phyloP scores from a whole-genome alignment of 306 rosid species.

The Medicago arabica region DNA sequence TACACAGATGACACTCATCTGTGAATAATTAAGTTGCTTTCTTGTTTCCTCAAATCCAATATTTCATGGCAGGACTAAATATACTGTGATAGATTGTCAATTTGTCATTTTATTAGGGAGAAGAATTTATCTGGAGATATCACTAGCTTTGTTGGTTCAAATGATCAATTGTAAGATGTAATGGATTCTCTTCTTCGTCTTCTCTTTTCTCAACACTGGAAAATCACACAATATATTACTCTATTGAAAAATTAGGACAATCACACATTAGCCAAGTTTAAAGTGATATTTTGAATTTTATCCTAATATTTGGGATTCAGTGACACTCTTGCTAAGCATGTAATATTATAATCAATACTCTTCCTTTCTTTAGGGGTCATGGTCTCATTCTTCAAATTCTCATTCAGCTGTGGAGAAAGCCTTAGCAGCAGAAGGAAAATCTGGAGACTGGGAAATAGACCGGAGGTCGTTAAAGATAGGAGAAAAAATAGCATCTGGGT shows the following conservation, averaged over 20 bases:
- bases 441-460: constrained; percentile 94
- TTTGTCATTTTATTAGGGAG: not conserved
- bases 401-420: constrained; percentile 68
- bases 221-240: not conserved
- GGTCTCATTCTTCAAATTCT: constrained; percentile 81
- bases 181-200: not conserved
- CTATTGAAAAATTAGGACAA: not conserved
- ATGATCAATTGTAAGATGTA: not conserved
- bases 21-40: not conserved
- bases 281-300: constrained; percentile 17
- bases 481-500: constrained; percentile 93
- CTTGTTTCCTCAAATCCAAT: not conserved
- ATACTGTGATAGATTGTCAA: not conserved
- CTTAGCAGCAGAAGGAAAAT: constrained; percentile 56
- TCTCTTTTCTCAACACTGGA: constrained; percentile 4
- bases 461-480: constrained; percentile 84
- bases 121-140: not conserved
- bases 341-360: constrained; percentile 25
- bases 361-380: constrained; percentile 74
- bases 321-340: constrained; percentile 20
- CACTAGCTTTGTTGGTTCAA: not conserved
- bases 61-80: not conserved
- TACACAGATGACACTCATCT: not conserved
- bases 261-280: constrained; percentile 16
- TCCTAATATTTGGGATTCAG: not conserved